Conservation (phyloP, 208 protist genomes). For the Leishmania guyanensis region DNA sequence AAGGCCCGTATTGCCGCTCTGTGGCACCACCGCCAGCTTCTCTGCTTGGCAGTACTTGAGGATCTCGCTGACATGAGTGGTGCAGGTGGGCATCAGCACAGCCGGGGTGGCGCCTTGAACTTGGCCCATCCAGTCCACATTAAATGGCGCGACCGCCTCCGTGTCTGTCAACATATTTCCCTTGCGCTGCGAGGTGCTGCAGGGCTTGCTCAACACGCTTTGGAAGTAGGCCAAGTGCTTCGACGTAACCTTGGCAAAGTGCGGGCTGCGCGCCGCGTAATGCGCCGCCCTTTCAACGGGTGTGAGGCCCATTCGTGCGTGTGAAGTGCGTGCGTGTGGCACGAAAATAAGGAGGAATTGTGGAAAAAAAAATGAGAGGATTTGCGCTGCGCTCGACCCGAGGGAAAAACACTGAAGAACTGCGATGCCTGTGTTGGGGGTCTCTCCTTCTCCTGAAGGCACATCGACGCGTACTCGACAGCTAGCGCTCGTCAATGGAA, state of each 20-base stretch:
- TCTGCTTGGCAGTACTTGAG: constrained; percentile 93
- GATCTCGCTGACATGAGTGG: constrained; percentile 70
- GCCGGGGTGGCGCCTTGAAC: constrained; percentile 51
- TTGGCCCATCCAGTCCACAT: constrained; percentile 75
- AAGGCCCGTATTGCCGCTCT: constrained; percentile 97
- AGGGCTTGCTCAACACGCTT: constrained; percentile 52
- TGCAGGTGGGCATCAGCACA: constrained; percentile 64
- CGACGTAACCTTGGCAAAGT: constrained; percentile 46
- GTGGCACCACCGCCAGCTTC: constrained; percentile 94
- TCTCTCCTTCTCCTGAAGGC: not conserved
- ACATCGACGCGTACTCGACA: not conserved
- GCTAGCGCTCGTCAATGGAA: not conserved
- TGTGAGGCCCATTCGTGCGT: constrained; percentile 26
- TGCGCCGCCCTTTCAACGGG: constrained; percentile 56
- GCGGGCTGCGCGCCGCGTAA: constrained; percentile 59
- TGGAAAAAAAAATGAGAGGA: not conserved
- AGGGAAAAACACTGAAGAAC: not conserved
- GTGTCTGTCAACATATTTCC: constrained; percentile 56
- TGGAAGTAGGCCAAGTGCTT: constrained; percentile 58
- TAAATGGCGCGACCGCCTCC: constrained; percentile 55
- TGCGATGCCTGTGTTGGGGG: not conserved
- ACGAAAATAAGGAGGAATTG: not conserved
- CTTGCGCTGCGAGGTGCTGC: constrained; percentile 38
- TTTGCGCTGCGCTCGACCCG: not conserved
- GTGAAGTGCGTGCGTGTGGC: not conserved